Base-by-base conservation (phyloP, 768 basidiomycete species). In the Coprinellus micaceus region DNA sequence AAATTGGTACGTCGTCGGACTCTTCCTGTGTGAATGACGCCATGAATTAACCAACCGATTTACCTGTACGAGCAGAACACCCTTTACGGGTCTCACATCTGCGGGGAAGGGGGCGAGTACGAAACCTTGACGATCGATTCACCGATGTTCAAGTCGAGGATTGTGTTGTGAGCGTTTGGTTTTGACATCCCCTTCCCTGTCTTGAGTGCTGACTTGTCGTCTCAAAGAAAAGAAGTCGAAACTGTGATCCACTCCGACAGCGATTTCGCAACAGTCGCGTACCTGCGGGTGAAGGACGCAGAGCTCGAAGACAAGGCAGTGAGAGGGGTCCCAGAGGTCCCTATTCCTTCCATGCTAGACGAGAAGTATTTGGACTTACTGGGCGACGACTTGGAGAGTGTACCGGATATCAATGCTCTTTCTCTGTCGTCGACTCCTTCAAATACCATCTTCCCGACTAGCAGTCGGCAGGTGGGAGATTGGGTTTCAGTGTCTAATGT, bases 51-150 rank as follows among this genome's bases (percentile, higher is more conserved):
- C 22, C 39, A 17, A 13, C 11, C 28, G 15, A 22, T 40, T 12
- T 39, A 19, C 21, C 50, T 22, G 4, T 30, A 9, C 12, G 19
- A 33, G 2, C 60, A 94, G 92, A 92, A 95, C 67, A 66, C 71
- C 10, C 71, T 83, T 25, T 99, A 94, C 63, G 94, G 94, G 3
- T 86, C 89, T 0, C 97, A 99, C 66, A 81, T 96, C 1, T 98
- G 96, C 59, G 97, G 97, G 10, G 97, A 99, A 73, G 97, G 97
- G 1, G 97, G 97, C 2, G 97, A 99, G 73, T 99, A 98, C 70
- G 97, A 99, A 68, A 91, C 88, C 0, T 75, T 98, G 56, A 98
- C 96, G 1, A 74, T 94, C 12, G 91, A 97, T 61, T 90, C 89
- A 58, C 91, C 95, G 0, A 65, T 96, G 12, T 98, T 95, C 81